Evolutionary conservation across 192 early-diverging fungal species (phyloP).

Genomic region (Allomyces macrogynus): DNA sequence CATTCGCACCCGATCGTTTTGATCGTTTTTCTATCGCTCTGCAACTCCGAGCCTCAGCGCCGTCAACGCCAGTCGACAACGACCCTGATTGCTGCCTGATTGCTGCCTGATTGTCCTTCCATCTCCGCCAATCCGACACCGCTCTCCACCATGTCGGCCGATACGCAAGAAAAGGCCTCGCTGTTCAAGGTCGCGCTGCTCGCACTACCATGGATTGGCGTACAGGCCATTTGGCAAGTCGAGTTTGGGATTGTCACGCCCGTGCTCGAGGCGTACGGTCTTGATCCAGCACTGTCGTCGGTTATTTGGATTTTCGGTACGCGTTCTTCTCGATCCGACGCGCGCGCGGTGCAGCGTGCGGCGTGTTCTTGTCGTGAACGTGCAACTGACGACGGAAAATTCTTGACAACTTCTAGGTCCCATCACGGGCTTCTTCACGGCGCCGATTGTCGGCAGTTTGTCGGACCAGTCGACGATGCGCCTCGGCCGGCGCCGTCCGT

Average conservation of each 20-base stretch:
- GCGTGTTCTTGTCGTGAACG: background rate
- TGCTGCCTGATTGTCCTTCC: no score
- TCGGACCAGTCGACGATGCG: constrained; percentile 8
- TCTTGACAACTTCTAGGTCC: constrained; percentile 4
- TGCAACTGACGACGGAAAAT: background rate
- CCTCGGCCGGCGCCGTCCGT: constrained; percentile 10
- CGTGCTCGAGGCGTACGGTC: constrained; percentile 3
- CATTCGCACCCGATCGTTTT: no score
- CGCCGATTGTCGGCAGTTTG: constrained; percentile 8
- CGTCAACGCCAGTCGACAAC: no score
- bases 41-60: no score
- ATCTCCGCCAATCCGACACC: background rate
- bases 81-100: no score
- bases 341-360: no score
- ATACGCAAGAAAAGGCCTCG: background rate
- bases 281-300: background rate
- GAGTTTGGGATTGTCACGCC: constrained; percentile 6
- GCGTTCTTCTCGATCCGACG: background rate
- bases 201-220: constrained; percentile 10
- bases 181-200: constrained; percentile 1
- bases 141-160: no score
- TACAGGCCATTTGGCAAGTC: constrained; percentile 9
- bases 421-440: constrained; percentile 12
- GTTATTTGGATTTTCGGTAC: background rate
- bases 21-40: no score